phyloP scores from a whole-genome alignment of 768 basidiomycete species.

The Hemileccinum rubropunctum region DNA sequence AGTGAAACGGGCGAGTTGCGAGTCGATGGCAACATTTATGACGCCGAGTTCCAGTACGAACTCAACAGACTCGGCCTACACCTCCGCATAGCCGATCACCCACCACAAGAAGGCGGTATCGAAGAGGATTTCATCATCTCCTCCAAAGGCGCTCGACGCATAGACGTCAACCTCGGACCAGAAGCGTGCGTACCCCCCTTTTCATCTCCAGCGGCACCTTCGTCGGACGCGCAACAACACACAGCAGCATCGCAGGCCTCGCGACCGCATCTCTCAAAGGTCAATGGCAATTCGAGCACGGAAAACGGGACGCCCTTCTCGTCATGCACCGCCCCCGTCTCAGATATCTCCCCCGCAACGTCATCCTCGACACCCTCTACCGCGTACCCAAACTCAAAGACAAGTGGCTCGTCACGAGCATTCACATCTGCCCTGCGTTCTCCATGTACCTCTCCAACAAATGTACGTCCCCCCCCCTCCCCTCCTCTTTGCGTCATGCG shows the following conservation, averaged over 20 bases:
- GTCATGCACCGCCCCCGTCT: slow-evolving; percentile 32
- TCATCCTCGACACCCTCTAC: slow-evolving; percentile 26
- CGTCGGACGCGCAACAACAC: no score
- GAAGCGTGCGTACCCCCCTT: no score
- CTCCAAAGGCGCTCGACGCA: slow-evolving; percentile 20
- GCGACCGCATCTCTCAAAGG: slow-evolving; percentile 32
- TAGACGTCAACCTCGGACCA: slow-evolving; percentile 11
- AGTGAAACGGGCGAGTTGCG: slow-evolving; percentile 28
- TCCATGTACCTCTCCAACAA: slow-evolving; percentile 34
- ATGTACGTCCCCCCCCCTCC: no score
- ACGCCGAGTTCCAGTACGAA: slow-evolving; percentile 11
- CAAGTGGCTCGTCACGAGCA: slow-evolving; percentile 34
- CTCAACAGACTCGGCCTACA: slow-evolving; percentile 4
- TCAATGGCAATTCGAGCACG: slow-evolving; percentile 33
- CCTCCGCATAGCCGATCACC: slow-evolving; percentile 14
- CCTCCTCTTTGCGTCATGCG: no score
- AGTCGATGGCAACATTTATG: slow-evolving; percentile 34
- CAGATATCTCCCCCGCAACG: slow-evolving; percentile 17
- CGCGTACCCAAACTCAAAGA: slow-evolving; percentile 21
- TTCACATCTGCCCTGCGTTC: slow-evolving; percentile 32
- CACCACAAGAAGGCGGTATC: slow-evolving; percentile 4
- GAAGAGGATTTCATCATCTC: slow-evolving; percentile 26
- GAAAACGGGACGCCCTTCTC: slow-evolving; percentile 34
- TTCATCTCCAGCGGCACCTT: no score
- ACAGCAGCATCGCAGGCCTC: slow-evolving; percentile 24